These are phyloP conservation scores for Chaetothyriales sp. DNA, from an alignment of 2,329 filamentous ascomycete species.

Conservation along the genomic window DNA sequence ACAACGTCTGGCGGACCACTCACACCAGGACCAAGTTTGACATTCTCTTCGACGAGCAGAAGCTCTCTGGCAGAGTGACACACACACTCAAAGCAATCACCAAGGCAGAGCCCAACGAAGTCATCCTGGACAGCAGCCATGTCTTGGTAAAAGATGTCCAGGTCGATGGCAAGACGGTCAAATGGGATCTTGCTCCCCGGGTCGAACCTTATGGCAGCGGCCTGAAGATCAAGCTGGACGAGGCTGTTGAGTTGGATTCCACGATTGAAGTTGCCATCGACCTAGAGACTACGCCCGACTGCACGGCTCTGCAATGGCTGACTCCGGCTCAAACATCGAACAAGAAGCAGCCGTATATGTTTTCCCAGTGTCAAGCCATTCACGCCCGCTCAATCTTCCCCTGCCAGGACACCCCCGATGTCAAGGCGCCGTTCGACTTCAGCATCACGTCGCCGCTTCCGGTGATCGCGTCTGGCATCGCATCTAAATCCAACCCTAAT, in stretches of 20 bases:
- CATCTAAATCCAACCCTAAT: constrained; percentile 34
- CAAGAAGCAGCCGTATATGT: constrained; percentile 94
- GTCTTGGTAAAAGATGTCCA: constrained; percentile 58
- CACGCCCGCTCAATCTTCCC: constrained; percentile 88
- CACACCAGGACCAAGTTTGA: constrained; percentile 70
- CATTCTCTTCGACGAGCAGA: constrained; percentile 69
- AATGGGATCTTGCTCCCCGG: constrained; percentile 57
- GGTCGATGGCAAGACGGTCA: constrained; percentile 47
- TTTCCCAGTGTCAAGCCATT: constrained; percentile 94
- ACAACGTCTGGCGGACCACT: constrained; percentile 68
- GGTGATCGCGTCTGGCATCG: constrained; percentile 79
- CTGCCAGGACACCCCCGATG: constrained; percentile 92
- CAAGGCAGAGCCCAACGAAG: constrained; percentile 54
- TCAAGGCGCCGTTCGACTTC: constrained; percentile 91
- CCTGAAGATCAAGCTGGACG: constrained; percentile 34
- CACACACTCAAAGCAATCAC: constrained; percentile 65
- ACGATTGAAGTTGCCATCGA: constrained; percentile 43
- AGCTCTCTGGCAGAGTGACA: constrained; percentile 59
- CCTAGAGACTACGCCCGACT: constrained; percentile 69
- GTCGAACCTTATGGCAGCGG: constrained; percentile 50
- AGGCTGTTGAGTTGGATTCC: constrained; percentile 32
- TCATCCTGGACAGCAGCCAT: constrained; percentile 78
- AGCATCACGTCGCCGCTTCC: constrained; percentile 72
- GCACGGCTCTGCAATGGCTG: constrained; percentile 90
- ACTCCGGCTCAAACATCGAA: constrained; percentile 86